Base-by-base conservation (phyloP, 495 filamentous ascomycete genomes). In the Xylaria venustula region DNA sequence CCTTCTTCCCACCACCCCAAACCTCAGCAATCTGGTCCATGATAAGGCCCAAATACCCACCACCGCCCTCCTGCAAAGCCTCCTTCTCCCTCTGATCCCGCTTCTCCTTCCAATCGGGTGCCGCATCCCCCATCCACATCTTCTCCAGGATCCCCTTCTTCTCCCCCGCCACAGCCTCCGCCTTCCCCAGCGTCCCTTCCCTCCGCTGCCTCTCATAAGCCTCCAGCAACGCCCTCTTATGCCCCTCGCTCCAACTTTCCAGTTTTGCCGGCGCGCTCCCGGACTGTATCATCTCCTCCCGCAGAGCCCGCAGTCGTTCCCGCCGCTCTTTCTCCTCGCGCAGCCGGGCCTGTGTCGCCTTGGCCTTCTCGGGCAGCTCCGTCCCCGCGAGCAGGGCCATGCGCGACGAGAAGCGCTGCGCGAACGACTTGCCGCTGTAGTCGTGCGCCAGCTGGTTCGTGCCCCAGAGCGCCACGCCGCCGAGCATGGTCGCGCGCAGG, bases 11-110 rank as follows among this genome's bases (percentile, higher is more conserved):
- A 80, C 81, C 82, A 71, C 80, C 86, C 85, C 83, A 90, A 42
- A 92, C 93, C 73, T 96, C 91, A 80, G 82, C 86, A 42, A 96
- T 83, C 82, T 93, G 88, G 64, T 92, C 89, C 73, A 83, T 81
- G 63, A 97, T 97, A 74, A 97, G 75, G 66, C 85, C 87, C 15
- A 84, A 85, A 80, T 93, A 92, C 25, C 90, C 89, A 73, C 86
- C 89, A 19, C 92, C 93, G 3, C 69, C 69, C 58, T 88, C 84
- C 65, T 87, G 86, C 68, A 93, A 64, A 56, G 86, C 86, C 76
- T 90, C 79, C 76, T 80, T 80, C 72, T 93, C 89, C 79, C 88
- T 83, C 73, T 77, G 71, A 63, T 90, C 65, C 67, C 91, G 74
- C 79, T 81, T 82, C 74, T 85, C 83, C 80, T 88, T 88, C 91